A percentile compares a stretch with the other conserved stretches of the same genome.
Evolutionary conservation across 2,329 filamentous ascomycete genomes (phyloP).

Genomic region (Madurella mycetomatis): DNA sequence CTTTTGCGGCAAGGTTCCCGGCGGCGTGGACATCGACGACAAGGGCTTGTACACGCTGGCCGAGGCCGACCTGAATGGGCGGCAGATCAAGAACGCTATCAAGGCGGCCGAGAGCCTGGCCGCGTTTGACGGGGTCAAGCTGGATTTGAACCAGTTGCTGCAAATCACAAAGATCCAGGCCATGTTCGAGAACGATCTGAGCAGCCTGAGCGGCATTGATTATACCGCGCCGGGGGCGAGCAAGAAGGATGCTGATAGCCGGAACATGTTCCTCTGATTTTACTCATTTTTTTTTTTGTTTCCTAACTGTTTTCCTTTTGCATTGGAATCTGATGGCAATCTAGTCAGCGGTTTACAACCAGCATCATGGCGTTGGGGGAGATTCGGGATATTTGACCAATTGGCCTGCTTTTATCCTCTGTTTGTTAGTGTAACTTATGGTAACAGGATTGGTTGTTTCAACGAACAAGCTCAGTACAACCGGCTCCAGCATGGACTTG

Average conservation of each 20-base stretch:
- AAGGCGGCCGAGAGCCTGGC: conserved; percentile 27
- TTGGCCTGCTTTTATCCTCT: no score
- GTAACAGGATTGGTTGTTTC: no score
- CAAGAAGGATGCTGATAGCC: conserved; percentile 21
- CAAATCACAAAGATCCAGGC: conserved; percentile 26
- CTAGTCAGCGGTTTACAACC: no score
- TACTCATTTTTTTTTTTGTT: background rate
- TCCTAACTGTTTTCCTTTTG: background rate
- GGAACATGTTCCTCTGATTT: conserved; percentile 25
- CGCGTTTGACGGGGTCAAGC: conserved; percentile 20
- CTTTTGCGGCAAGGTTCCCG: conserved; percentile 26
- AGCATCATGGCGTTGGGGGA: no score
- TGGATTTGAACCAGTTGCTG: conserved; percentile 24
- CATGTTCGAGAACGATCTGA: conserved; percentile 25
- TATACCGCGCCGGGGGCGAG: conserved; percentile 23
- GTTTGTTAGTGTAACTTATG: no score
- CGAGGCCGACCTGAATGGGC: conserved; percentile 34
- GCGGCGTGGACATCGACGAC: conserved; percentile 24
- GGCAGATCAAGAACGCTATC: conserved; percentile 38
- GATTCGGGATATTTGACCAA: no score
- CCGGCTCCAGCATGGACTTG: no score
- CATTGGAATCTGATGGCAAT: no score
- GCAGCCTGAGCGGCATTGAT: conserved; percentile 20
- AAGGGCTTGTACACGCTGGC: conserved; percentile 28
- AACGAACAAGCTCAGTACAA: no score